Evolutionary conservation across 108 stramenopile species (phyloP).

Genomic region (Nitzschia palea): DNA sequence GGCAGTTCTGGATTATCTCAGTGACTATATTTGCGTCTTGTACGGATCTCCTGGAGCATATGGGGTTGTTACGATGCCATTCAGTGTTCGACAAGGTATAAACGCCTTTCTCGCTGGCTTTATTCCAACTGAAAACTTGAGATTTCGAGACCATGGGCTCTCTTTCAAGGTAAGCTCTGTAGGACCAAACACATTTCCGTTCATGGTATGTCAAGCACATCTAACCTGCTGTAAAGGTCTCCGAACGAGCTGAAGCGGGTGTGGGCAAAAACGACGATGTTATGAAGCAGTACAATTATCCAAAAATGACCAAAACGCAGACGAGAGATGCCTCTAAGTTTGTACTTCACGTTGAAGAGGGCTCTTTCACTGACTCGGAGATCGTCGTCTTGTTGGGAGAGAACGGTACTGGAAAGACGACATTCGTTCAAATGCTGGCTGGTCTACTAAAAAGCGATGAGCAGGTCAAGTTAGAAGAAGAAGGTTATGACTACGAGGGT

Average conservation of each 20-base stretch:
- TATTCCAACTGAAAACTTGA: constrained; percentile 97
- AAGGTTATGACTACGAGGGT: constrained; percentile 81
- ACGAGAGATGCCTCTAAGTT: constrained; percentile 79
- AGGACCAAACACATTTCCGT: no score
- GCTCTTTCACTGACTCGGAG: constrained; percentile 95
- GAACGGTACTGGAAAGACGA: constrained; percentile 96
- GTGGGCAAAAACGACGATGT: constrained; percentile 57
- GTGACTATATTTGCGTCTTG: constrained; percentile 97
- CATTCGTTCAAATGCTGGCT: constrained; percentile 95
- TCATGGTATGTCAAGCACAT: no score
- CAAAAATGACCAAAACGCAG: constrained; percentile 97
- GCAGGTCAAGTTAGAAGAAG: constrained; percentile 71
- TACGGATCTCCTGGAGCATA: constrained; percentile 96
- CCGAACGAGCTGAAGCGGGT: constrained; percentile 78
- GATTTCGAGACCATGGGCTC: constrained; percentile 96
- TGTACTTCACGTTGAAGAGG: constrained; percentile 93
- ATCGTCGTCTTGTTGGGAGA: constrained; percentile 98
- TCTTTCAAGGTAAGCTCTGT: constrained; percentile 90
- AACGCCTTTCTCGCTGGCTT: constrained; percentile 99
- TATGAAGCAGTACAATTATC: constrained; percentile 87
- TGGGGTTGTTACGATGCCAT: constrained; percentile 99
- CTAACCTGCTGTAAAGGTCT: constrained; percentile 59
- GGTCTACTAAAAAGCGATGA: constrained; percentile 96
- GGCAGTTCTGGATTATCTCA: constrained; percentile 98
- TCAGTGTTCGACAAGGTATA: constrained; percentile 97